Evolutionary conservation across 805 yeast genomes (phyloP), one percentile per base, ranked within the genome.

Genomic region (Candida silvatica): DNA sequence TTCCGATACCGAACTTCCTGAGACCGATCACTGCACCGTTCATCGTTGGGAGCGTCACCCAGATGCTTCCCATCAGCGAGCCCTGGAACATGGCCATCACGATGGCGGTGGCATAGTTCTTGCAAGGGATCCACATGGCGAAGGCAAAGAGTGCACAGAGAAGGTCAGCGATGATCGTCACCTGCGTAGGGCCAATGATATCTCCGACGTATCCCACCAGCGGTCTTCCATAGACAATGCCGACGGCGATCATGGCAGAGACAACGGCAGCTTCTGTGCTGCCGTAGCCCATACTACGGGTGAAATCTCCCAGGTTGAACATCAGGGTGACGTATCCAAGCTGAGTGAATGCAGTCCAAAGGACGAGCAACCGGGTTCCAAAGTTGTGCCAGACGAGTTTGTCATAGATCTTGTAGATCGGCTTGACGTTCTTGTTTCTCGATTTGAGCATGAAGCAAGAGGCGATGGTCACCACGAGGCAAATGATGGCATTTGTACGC

Each of bases 321-420:
- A 77, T 59, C 27, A 74, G 58, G 17, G 73, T 67, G 27, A 75
- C 80, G 45, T 77, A 77, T 0, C 82, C 84, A 42, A 77, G 64
- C 54, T 73, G 56, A 7, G 80, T 67, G 30, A 67, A 59, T 33
- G 66, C 57, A 11, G 66, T 55, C 66, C 68, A 66, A 41, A 66
- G 57, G 1, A 47, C 28, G n/a, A 52, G 26, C 25, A 48, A 45
- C 20, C 40, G 26, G 31, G 47, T 44, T 0, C 74, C 74, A 24
- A 61, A 56, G 22, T 59, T 52, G 11, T 40, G 34, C 39, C 67
- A 52, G n/a, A 70, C 59, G 19, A 16, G 44, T n/a, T 32, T 41
- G 42, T 77, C 83, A 46, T 62, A 65, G 6, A 67, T 39, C 14
- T 49, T 55, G 39, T 52, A 58, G 12, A 49, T 56, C 0, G 66